Evolutionary conservation across 2,329 filamentous ascomycete species (phyloP), one percentile per base, ranked within the genome.

Genomic region (Pyrenophora tritici-repentis): DNA sequence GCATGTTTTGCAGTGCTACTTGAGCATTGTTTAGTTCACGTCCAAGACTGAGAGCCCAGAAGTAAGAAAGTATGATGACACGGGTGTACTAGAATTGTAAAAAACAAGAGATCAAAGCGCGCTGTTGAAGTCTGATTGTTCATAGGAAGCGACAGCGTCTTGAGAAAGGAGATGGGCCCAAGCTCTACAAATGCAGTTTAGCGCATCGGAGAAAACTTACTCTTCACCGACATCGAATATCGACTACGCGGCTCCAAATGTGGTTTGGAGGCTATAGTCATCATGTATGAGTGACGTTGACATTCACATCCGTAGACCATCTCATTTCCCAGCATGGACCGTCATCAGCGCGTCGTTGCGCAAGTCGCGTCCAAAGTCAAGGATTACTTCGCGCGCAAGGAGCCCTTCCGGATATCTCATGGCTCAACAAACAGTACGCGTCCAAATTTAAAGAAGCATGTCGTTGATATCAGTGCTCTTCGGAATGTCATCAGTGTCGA

Each of bases 401-500:
- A 81, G 65, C 82, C 86, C 2, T 91, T 89, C 72, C 81, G 87
- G n/a, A 86, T 91, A 66, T 88, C 85, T 62, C 88, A 91, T 73
- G 89, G 89, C 54, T 85, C 86, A 0, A 91, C 88, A 20, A 91
- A 90, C 75, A 89, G 85, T 72, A 91, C 89, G 32, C 85, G 89
- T 6, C 80, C 81, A 29, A 70, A 71, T 7, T 60, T 70, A 6
- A 70, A 73, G 42, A 67, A 68, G 31, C 67, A 53, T 36, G 78
- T 84, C 8, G 78, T 92, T 47, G 86, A 90, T 69, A 90, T 86
- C 32, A 87, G 85, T 71, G 65, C 68, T 3, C 80, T 92, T 8
- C 80, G 78, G 57, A 79, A 83, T 68, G 82, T 92, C 13, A 75
- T 92, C 8, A 72, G 77, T 7, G 75, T 92, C 39, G 81, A 90